Percentiles rank a stretch among this genome's conserved stretches.
Evolutionary conservation across 495 filamentous ascomycete species (phyloP).

Genomic region (Penicillium steckii): DNA sequence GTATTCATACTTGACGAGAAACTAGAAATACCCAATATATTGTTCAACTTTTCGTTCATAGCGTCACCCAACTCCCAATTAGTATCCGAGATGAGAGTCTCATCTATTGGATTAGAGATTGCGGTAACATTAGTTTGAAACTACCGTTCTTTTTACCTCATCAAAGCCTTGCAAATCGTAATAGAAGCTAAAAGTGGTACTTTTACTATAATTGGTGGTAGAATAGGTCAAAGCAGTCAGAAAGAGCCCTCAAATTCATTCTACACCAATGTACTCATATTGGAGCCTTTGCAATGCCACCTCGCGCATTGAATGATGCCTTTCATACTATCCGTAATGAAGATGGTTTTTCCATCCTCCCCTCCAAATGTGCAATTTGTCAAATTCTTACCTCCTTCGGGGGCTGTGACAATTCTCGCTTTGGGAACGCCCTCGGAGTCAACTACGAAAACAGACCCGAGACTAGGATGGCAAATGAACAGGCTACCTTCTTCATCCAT

Average conservation of each 20-base stretch:
- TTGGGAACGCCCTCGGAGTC: slow-evolving; percentile 18
- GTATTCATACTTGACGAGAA: background rate
- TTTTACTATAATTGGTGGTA: too few species aligned
- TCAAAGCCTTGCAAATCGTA: too few species aligned
- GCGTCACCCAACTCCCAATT: too few species aligned
- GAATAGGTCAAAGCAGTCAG: too few species aligned
- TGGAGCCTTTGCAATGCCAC: slow-evolving; percentile 19
- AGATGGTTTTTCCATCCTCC: slow-evolving; percentile 20
- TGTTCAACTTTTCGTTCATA: too few species aligned
- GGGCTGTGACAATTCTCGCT: slow-evolving; percentile 20
- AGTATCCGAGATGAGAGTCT: too few species aligned
- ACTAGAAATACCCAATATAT: background rate
- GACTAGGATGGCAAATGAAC: slow-evolving; percentile 26
- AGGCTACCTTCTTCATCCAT: slow-evolving; percentile 29
- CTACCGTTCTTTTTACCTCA: too few species aligned
- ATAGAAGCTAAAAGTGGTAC: too few species aligned
- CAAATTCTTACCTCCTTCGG: slow-evolving; percentile 18
- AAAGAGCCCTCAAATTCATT: too few species aligned
- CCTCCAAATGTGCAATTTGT: slow-evolving; percentile 31
- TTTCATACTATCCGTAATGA: slow-evolving; percentile 27
- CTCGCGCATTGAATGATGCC: slow-evolving; percentile 18
- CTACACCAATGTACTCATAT: too few species aligned
- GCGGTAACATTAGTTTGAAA: too few species aligned
- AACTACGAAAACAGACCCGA: slow-evolving; percentile 24
- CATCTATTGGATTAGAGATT: too few species aligned